Base-by-base conservation (phyloP, 2,329 filamentous ascomycete genomes). In the Aspergillus piperis region DNA sequence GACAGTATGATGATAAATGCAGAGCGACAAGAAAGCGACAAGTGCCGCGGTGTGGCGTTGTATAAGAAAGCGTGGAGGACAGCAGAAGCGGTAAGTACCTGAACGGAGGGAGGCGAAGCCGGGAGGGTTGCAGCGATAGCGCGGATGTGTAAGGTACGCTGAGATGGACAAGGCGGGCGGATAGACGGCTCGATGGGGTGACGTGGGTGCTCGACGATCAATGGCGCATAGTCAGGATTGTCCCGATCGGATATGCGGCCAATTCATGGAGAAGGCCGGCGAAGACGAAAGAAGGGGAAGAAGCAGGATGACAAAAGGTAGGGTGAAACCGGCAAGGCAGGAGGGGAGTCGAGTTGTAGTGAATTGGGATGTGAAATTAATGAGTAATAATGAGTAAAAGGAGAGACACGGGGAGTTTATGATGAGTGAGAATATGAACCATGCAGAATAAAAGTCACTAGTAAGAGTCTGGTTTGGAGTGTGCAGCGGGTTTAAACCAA, bases 201-300 rank as follows among this genome's bases (percentile, higher is more conserved):
- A 64, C 60, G 62, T 64, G 62, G 57, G 57, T 62, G 53, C 57
- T 59, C 62, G 65, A 64, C 64, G 58, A 66, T 68, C 66, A 64
- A 55, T 47, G 21, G 64, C 56, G 64, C 61, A 63, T 63, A 51
- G 56, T 60, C 61, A 52, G 57, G 53, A 58, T 47, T 61, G 32
- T 36, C 32, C 32, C 61, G 49, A 61, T 56, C 42, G 51, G 54
- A 56, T 23, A 56, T 55, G 53, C 30, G 49, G 38, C 61, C 59
- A 62, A 60, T 62, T 60, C 62, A 60, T 62, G 38, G 54, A 61
- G 64, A 68, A 66, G 21, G 36, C 51, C 59, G 25, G 59, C 38
- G 66, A 67, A 67, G 38, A 55, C 25, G 30, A 56, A 49, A 60
- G 66, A 66, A 64, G 58, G 11, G 15, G 39, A 52, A 44, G 15